Evolutionary conservation across 495 filamentous ascomycete species (phyloP).

Genomic region (Penicillium bialowiezense): DNA sequence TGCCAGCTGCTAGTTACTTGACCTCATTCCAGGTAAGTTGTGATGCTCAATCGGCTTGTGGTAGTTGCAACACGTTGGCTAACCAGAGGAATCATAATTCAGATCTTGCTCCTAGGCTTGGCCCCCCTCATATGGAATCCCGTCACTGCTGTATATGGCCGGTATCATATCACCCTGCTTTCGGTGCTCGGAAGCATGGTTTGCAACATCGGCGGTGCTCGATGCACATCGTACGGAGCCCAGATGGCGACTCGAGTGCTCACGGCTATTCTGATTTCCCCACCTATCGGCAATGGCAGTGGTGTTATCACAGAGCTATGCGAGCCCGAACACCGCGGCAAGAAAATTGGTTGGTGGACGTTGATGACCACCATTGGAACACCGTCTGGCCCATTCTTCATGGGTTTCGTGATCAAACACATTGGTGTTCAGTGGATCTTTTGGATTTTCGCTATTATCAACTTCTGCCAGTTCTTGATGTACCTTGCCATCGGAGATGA

Average conservation of each 20-base stretch:
- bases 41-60: background rate
- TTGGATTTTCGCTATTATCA: slow-evolving; percentile 36
- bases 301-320: slow-evolving; percentile 30
- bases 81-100: background rate
- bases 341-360: slow-evolving; percentile 33
- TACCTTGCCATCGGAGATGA: slow-evolving; percentile 28
- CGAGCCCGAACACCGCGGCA: slow-evolving; percentile 24
- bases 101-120: slow-evolving; percentile 33
- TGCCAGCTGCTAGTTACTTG: slow-evolving; percentile 29
- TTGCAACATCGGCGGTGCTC: slow-evolving; percentile 34
- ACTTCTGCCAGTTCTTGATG: slow-evolving; percentile 25
- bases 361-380: slow-evolving; percentile 32
- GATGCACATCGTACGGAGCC: slow-evolving; percentile 26
- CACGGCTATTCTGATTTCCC: slow-evolving; percentile 30
- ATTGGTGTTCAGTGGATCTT: slow-evolving; percentile 32
- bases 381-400: slow-evolving; percentile 29
- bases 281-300: slow-evolving; percentile 33
- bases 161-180: slow-evolving; percentile 27
- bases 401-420: slow-evolving; percentile 33
- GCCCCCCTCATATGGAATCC: slow-evolving; percentile 32
- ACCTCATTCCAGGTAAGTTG: slow-evolving; percentile 29
- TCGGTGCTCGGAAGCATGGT: slow-evolving; percentile 32
- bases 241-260: slow-evolving; percentile 30
- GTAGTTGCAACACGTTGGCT: background rate
- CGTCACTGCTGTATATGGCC: slow-evolving; percentile 28